Conservation (phyloP, 139 green algal genomes). For the Chlorella sp. region DNA sequence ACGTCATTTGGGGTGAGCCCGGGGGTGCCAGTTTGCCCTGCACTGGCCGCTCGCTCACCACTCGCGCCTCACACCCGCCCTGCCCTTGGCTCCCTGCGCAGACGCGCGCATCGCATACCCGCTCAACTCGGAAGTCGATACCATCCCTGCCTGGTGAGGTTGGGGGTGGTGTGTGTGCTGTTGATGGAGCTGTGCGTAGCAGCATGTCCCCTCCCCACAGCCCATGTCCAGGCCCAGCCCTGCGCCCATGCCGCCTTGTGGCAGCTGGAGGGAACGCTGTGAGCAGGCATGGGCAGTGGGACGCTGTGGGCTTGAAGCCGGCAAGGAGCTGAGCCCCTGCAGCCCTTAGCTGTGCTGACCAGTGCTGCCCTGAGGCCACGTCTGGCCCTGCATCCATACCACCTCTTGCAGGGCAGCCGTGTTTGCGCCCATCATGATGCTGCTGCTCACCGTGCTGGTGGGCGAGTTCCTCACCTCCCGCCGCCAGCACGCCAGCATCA, state of each 20-base stretch:
- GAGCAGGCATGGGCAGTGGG: too few relatives aligned
- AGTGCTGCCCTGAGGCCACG: neutral
- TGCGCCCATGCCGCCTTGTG: too few relatives aligned
- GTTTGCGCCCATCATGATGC: constrained; percentile 40
- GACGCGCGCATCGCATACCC: constrained; percentile 8
- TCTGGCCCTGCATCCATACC: neutral
- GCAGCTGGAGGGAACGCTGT: too few relatives aligned
- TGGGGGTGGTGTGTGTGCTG: neutral
- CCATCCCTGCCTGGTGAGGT: neutral
- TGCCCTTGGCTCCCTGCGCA: too few relatives aligned
- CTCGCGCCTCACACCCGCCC: too few relatives aligned
- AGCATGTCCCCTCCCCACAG: neutral
- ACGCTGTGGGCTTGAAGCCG: too few relatives aligned
- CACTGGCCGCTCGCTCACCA: too few relatives aligned
- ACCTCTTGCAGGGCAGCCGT: constrained; percentile 29
- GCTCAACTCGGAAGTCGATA: neutral
- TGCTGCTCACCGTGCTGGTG: constrained; percentile 23
- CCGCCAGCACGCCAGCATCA: constrained; percentile 24
- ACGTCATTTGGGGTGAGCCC: neutral
- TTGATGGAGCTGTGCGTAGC: neutral
- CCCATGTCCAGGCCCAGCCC: too few relatives aligned
- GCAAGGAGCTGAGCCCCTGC: too few relatives aligned
- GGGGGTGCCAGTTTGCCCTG: too few relatives aligned
- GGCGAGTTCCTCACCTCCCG: constrained; percentile 35
- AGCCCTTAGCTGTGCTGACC: too few relatives aligned